Evolutionary conservation across 2,329 filamentous ascomycete genomes (phyloP).

Genomic region (Pyrenophora teres): DNA sequence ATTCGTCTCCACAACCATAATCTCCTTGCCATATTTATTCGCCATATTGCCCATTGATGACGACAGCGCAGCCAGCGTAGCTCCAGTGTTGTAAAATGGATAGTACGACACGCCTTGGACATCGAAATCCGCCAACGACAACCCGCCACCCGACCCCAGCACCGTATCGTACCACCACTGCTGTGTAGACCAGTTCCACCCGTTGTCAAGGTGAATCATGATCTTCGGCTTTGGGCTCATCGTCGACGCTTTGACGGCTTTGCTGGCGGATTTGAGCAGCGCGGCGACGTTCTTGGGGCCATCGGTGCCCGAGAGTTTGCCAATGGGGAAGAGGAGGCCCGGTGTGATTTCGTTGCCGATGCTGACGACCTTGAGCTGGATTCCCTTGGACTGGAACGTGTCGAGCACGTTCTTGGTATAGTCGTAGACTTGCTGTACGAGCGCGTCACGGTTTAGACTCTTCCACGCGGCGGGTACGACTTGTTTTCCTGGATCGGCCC

Average conservation of each 20-base stretch:
- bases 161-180: slow-evolving; percentile 68
- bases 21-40: slow-evolving; percentile 65
- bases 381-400: slow-evolving; percentile 60
- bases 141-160: slow-evolving; percentile 49
- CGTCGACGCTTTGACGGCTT: slow-evolving; percentile 67
- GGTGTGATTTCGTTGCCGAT: slow-evolving; percentile 75
- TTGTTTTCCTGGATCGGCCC: slow-evolving; percentile 71
- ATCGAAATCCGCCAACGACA: slow-evolving; percentile 65
- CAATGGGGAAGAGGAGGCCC: slow-evolving; percentile 70
- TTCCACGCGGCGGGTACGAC: slow-evolving; percentile 67
- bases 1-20: slow-evolving; percentile 72
- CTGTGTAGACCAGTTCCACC: slow-evolving; percentile 72
- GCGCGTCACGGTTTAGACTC: slow-evolving; percentile 59
- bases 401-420: slow-evolving; percentile 69
- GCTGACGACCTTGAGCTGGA: slow-evolving; percentile 66
- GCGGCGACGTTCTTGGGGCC: slow-evolving; percentile 62
- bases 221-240: slow-evolving; percentile 65
- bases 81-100: slow-evolving; percentile 68
- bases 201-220: slow-evolving; percentile 76
- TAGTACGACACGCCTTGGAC: slow-evolving; percentile 76
- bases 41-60: slow-evolving; percentile 63
- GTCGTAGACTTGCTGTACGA: slow-evolving; percentile 68
- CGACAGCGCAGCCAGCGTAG: slow-evolving; percentile 63
- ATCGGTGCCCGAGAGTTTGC: slow-evolving; percentile 56
- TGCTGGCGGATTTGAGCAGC: slow-evolving; percentile 67